Conservation (phyloP, 495 filamentous ascomycete species). For the Aspergillus heteromorphus region DNA sequence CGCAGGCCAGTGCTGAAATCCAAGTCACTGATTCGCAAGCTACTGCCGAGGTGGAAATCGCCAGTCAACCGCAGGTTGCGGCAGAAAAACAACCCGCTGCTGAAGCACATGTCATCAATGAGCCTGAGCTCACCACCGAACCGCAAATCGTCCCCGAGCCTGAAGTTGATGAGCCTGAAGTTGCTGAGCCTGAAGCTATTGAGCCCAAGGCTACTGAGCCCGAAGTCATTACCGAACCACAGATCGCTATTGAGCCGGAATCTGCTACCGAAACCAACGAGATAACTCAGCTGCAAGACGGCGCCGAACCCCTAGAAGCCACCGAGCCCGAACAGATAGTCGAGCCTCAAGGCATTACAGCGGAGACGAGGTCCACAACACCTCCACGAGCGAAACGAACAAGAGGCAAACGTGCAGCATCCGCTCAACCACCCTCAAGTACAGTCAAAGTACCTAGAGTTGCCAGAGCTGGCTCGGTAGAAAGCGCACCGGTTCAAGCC, state of each 20-base stretch:
- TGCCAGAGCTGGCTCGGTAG: not conserved
- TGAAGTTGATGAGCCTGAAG: not conserved
- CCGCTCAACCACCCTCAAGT: conserved; percentile 6
- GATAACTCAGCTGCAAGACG: not conserved
- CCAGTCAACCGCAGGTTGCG: not conserved
- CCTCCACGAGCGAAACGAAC: conserved; percentile 9
- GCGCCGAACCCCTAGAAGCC: not conserved
- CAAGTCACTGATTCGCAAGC: not conserved
- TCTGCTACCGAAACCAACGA: not conserved
- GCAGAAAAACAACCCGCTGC: no score
- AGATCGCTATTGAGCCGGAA: not conserved
- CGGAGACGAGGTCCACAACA: not conserved
- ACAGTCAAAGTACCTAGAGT: conserved; percentile 4
- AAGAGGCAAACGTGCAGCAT: conserved; percentile 13
- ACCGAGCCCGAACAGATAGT: not conserved
- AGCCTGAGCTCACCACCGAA: not conserved
- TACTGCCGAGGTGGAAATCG: not conserved
- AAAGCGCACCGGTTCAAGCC: not conserved
- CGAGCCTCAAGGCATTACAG: conserved; percentile 1
- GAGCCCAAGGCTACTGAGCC: not conserved
- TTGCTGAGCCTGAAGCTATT: not conserved
- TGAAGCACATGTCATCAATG: not conserved
- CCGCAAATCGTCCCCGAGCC: not conserved
- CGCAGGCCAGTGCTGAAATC: not conserved
- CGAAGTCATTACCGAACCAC: not conserved